A percentile compares a stretch with the other conserved stretches of the same genome.
phyloP scores from a whole-genome alignment of 257 asterid species.

The Eustoma russellianum region DNA sequence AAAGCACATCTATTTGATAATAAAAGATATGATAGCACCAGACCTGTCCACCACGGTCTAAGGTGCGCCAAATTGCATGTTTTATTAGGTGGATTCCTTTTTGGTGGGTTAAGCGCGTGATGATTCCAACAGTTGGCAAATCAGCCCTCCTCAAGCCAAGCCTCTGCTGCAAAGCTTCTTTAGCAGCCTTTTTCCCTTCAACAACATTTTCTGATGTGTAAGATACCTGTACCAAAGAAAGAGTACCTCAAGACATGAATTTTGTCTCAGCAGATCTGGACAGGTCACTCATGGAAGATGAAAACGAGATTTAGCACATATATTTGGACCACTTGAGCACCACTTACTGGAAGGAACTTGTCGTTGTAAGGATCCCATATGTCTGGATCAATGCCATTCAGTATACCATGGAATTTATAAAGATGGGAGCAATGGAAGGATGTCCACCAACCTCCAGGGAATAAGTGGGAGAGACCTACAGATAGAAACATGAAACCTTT shows the following conservation, averaged over 20 bases:
- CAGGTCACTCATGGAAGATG: too few species aligned
- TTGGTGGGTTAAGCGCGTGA: constrained; percentile 94
- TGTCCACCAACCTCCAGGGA: constrained; percentile 77
- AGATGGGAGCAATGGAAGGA: constrained; percentile 61
- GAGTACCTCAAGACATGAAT: too few species aligned
- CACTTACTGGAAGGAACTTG: constrained; percentile 78
- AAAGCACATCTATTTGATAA: too few species aligned
- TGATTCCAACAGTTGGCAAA: constrained; percentile 79
- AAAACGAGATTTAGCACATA: too few species aligned
- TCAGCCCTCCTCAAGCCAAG: constrained; percentile 73
- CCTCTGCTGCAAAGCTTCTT: constrained; percentile 80
- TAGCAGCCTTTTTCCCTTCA: constrained; percentile 93
- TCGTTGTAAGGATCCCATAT: constrained; percentile 98
- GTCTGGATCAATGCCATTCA: constrained; percentile 96
- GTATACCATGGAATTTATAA: constrained; percentile 87
- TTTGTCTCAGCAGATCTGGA: too few species aligned
- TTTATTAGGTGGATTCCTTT: constrained; percentile 97
- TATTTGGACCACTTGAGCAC: too few species aligned
- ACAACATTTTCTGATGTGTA: constrained; percentile 85
- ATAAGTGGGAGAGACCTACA: constrained; percentile 95
- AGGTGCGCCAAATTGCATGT: constrained; percentile 89
- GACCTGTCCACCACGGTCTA: constrained; percentile 93
- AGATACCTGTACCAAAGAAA: constrained; percentile 35
- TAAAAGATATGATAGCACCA: too few species aligned
- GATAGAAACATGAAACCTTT: constrained; percentile 7